Base-by-base conservation (phyloP, 2,329 filamentous ascomycete species). In the Exophiala lecanii-corni region DNA sequence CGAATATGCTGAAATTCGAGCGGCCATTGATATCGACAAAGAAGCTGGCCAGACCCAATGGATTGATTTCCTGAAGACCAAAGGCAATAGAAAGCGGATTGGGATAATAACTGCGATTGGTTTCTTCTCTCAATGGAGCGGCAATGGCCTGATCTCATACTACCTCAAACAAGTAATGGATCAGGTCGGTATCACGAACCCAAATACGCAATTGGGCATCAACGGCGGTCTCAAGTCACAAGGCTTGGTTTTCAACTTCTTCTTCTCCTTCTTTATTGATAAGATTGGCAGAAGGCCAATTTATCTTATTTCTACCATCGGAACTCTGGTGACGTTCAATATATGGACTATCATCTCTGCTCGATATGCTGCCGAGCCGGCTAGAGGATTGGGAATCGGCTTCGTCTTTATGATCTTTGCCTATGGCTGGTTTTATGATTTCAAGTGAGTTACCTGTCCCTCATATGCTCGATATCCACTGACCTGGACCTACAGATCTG, bases 61-160 rank as follows among this genome's bases (percentile, higher is more conserved):
- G 59, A 49, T 75, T 13, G 79, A 84, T 58, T 81, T 84, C 53
- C 54, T 83, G 54, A 67, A 64, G 53, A 84, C 81, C 17, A 65
- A 65, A 13, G 75, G 73, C 30, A 79, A 79, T 57, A 68, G 75
- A 26, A 70, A 71, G 51, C 66, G 76, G 23, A 62, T 78, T 16
- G 56, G 75, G 36, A 75, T 80, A 40, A 62, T 73, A 15, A 59
- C 76, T 31, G 64, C 68, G 16, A 63, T 74, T 4, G 74, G 74
- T 42, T 62, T 76, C 45, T 28, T 25, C 20, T n/a, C 13, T 4
- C 33, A 35, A 20, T 35, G 33, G 33, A 17, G 13, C 19, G 33
- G 33, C 23, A 77, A 76, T 47, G 60, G 57, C 0, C 41, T 68
- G 0, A 55, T 68, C n/a, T 60, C 57, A 0, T 68, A 67, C 49